Conservation (phyloP, 768 basidiomycete species). For the Hygrophoropsis aurantiaca region DNA sequence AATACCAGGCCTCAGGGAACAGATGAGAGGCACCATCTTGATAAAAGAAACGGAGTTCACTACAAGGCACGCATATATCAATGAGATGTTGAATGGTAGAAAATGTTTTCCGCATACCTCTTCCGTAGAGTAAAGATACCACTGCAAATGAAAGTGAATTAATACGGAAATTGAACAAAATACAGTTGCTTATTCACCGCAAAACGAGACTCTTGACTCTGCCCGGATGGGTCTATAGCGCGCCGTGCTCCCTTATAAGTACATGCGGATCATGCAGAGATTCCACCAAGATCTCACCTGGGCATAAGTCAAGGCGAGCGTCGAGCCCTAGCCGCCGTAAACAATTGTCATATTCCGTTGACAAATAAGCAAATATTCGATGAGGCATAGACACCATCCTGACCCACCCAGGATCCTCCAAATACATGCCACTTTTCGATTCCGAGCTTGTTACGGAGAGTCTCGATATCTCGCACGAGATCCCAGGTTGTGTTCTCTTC, state of each 20-base stretch:
- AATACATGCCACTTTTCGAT: slow-evolving; percentile 94
- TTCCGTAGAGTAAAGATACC: slow-evolving; percentile 88
- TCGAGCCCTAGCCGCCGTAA: slow-evolving; percentile 62
- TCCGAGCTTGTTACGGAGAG: slow-evolving; percentile 67
- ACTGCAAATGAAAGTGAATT: slow-evolving; percentile 33
- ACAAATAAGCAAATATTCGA: background rate
- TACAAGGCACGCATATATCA: slow-evolving; percentile 6
- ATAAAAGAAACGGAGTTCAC: slow-evolving; percentile 91
- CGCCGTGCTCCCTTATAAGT: background rate
- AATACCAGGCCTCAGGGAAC: slow-evolving; percentile 88
- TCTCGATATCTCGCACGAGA: slow-evolving; percentile 88
- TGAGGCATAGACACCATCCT: background rate
- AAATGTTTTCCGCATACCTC: slow-evolving; percentile 43
- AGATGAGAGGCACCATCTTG: slow-evolving; percentile 80
- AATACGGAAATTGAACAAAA: too few species aligned
- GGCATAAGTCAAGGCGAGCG: slow-evolving; percentile 82
- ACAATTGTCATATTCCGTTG: background rate
- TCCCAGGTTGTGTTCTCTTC: slow-evolving; percentile 95
- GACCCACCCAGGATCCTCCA: slow-evolving; percentile 87
- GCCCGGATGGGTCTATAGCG: slow-evolving; percentile 69
- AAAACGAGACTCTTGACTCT: slow-evolving; percentile 78
- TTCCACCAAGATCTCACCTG: slow-evolving; percentile 56
- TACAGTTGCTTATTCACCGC: slow-evolving; percentile 60
- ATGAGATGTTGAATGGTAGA: background rate
- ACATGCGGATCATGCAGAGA: too few species aligned